Conservation (phyloP, 2,329 filamentous ascomycete genomes). For the Sarocladium oryzae region DNA sequence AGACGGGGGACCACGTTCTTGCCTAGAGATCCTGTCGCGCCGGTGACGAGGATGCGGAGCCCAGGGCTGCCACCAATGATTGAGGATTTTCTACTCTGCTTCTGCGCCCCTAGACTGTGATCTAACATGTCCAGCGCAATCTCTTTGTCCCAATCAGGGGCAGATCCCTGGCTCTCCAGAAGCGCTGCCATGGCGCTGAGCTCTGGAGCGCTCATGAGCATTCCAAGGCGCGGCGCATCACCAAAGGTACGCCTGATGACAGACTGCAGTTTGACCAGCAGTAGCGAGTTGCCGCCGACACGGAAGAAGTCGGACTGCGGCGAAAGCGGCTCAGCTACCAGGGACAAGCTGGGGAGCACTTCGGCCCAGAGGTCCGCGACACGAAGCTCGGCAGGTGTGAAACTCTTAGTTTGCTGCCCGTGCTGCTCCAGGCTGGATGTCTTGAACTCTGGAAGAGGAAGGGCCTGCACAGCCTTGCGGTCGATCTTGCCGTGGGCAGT, state of each 20-base stretch:
- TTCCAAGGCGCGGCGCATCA: background rate
- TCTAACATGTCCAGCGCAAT: background rate
- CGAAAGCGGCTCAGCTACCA: background rate
- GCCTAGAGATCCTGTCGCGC: too few relatives aligned
- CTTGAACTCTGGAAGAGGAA: background rate
- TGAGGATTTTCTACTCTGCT: background rate
- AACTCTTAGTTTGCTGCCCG: background rate
- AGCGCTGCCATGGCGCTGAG: background rate
- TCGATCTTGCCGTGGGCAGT: background rate
- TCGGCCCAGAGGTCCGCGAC: background rate
- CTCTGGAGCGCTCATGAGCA: background rate
- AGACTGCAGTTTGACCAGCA: slow-evolving; percentile 5
- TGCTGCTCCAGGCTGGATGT: background rate
- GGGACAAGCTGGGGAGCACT: background rate
- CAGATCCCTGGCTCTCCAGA: background rate
- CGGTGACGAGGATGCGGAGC: too few relatives aligned
- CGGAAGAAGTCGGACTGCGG: slow-evolving; percentile 7
- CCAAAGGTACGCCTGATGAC: background rate
- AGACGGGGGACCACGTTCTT: too few relatives aligned
- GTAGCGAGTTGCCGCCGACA: slow-evolving; percentile 7
- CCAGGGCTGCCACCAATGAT: too few relatives aligned
- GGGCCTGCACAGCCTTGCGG: background rate
- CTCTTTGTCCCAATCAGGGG: background rate
- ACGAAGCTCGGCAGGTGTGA: background rate
- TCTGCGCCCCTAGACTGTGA: background rate